Base-by-base conservation (phyloP, 1,284 basidiomycete genomes). In the Microbotryomycetes sp. region DNA sequence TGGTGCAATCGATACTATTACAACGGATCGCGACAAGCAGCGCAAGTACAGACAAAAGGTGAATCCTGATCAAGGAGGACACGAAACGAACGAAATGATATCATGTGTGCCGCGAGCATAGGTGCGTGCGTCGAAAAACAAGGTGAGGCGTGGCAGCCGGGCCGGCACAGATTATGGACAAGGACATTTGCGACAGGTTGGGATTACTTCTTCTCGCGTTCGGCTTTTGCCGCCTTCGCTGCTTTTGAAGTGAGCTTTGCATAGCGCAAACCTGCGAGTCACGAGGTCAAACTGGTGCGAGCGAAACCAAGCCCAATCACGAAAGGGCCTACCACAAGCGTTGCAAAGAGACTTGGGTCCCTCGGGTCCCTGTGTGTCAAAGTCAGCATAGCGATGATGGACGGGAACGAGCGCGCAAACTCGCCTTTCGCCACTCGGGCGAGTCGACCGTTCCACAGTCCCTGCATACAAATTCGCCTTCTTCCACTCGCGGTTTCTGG, bases 401-500 rank as follows among this genome's bases (percentile, higher is more conserved):
- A 15, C 24, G 1, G 5, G 24, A 3, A n/a, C 15, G 6, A 11
- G 4, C 35, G 4, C 15, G 21, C 7, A 18, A 16, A 52, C 67
- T 31, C 58, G 66, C 67, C 2, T 89, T 73, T 3, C 61, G 65
- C 63, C 64, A 59, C 31, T 55, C 64, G 41, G 71, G 59, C 3
- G 59, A 62, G 47, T 71, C 64, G 64, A 64, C 56, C 45, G 71
- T 70, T 6, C 71, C 63, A 24, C 67, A 62, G 62, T 56, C 59
- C 54, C 62, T 48, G 60, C 60, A 67, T 58, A 65, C 48, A 46
- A 62, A 71, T 76, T 58, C 59, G 85, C 87, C 82, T 87, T 91
- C 71, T 85, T 82, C 89, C 85, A 89, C 76, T 87, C 88, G 1
- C 85, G 87, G 28, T 86, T 89, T 71, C 64, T 68, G 60, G n/a